Evolutionary conservation across 2,329 filamentous ascomycete genomes (phyloP), one percentile per base, ranked within the genome.

Genomic region (Aspergillus sp.): DNA sequence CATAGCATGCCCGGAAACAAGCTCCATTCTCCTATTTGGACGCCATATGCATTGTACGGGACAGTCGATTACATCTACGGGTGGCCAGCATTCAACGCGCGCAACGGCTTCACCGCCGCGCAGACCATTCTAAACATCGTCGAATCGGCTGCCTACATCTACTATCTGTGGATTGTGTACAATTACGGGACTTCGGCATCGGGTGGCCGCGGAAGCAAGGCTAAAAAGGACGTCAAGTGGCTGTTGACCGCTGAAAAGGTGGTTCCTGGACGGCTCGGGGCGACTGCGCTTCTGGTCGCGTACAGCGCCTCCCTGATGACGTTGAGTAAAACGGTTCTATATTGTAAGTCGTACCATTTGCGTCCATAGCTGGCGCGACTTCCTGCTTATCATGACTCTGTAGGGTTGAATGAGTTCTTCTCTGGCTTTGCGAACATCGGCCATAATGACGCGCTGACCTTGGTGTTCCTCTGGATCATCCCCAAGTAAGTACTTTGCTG

Each of bases 21-120:
- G 44, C 76, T 88, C 48, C 89, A 95, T 75, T 80, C 75, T 61
- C 88, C 88, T 1, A 63, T 96, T 40, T 96, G 84, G 81, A 76
- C 74, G 25, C 90, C 89, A 0, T 96, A 96, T 74, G 83, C 81
- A 64, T 82, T 95, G 1, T 96, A 96, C 75, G 89, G 87, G 52
- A 76, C 79, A 47, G 78, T 96, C 59, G 91, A 96, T 72, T 79
- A 91, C 70, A 79, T 93, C 29, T 96, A 96, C 75, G 90, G 91
- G 38, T 87, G 81, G 77, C 85, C 87, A 62, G 86, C 88, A 3
- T 90, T 81, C 68, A 74, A 88, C 55, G 78, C 78, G 14, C 71
- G 78, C 19, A 85, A 86, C 66, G 90, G 91, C 32, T 96, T 95
- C 73, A 89, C 88, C 0, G 82, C 80, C 40, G 89, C 90, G 34